Percentiles rank a stretch among this genome's conserved stretches.
Evolutionary conservation across 108 stramenopile species (phyloP).

Genomic region (Cyclotella sp.): DNA sequence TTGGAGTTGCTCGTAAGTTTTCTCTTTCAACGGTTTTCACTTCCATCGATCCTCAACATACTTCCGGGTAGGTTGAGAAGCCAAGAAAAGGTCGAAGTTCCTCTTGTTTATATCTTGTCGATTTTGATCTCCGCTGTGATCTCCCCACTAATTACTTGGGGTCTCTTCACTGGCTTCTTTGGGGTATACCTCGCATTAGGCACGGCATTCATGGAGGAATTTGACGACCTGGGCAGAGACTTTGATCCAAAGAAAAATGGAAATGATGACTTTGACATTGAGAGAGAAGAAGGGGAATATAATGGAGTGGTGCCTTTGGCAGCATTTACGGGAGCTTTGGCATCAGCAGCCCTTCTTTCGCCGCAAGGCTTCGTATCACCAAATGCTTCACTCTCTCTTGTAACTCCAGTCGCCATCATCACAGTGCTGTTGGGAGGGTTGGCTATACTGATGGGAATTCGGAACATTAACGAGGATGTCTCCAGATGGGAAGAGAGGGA

Average conservation of each 20-base stretch:
- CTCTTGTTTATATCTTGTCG: constrained; percentile 14
- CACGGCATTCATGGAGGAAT: constrained; percentile 21
- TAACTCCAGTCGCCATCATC: constrained; percentile 13
- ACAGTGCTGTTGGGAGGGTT: constrained; percentile 6
- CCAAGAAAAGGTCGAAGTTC: neutral
- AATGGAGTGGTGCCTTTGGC: constrained; percentile 23
- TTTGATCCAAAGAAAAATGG: neutral
- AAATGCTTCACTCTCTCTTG: constrained; percentile 2
- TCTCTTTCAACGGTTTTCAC: constrained; percentile 18
- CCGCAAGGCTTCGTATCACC: constrained; percentile 18
- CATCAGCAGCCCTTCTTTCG: constrained; percentile 19
- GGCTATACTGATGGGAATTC: constrained; percentile 13
- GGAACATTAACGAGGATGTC: neutral
- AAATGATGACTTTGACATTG: neutral
- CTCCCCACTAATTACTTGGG: constrained; percentile 15
- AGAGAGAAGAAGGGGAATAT: neutral
- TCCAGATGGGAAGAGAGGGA: constrained; percentile 8
- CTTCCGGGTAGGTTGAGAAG: neutral
- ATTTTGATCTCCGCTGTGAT: neutral
- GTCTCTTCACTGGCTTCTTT: constrained; percentile 10
- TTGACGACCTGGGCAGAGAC: constrained; percentile 2
- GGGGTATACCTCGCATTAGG: constrained; percentile 11
- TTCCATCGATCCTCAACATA: constrained; percentile 1
- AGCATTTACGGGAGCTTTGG: constrained; percentile 25
- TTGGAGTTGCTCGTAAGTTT: constrained; percentile 1